Base-by-base conservation (phyloP, 2,329 filamentous ascomycete genomes). In the Phialemoniopsis sp. region DNA sequence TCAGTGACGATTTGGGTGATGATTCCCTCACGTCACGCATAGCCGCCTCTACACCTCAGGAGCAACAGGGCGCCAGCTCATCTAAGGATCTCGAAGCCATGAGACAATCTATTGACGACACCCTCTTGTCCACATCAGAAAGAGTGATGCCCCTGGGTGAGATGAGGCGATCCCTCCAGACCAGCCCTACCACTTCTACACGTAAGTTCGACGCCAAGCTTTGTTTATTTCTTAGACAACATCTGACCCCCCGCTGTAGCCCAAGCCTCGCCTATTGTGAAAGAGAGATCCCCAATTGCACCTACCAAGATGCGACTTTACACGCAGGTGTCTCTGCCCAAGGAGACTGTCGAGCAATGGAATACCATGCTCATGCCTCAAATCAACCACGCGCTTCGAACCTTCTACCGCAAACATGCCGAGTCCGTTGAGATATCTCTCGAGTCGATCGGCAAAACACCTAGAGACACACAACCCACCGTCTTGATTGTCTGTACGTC, bases 391-490 rank as follows among this genome's bases (percentile, higher is more conserved):
- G 78, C 87, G 2, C 71, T 89, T 13, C 77, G 81, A 16, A 74
- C 78, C 37, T 87, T 87, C 43, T 82, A 89, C 51, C 77, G 77
- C 46, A 86, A 86, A 49, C 76, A 87, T 36, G 76, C 81, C 1
- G 87, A 91, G 56, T 87, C 85, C 1, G 80, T 88, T 28, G 86
- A 87, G 51, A 88, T 91, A 31, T 85, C 84, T 9, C 75, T 91
- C 2, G 80, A 88, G 44, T 84, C 81, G 1, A 80, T 89, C 31
- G 87, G 87, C 14, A 80, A 85, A 38, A 80, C 78, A 4, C 72
- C 78, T 6, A 71, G 80, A 29, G 79, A 75, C 39, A 80, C 82
- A 0, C 76, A 73, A 39, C 85, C 87, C 1, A 90, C 87, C 0
- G 84, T 89, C 0, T 69, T 90, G 15, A 80, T 91, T 8, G 82